Percentiles rank a stretch among this genome's conserved stretches.
Evolutionary conservation across 78 protist species (phyloP).

Genomic region (Protostelium mycophagum): DNA sequence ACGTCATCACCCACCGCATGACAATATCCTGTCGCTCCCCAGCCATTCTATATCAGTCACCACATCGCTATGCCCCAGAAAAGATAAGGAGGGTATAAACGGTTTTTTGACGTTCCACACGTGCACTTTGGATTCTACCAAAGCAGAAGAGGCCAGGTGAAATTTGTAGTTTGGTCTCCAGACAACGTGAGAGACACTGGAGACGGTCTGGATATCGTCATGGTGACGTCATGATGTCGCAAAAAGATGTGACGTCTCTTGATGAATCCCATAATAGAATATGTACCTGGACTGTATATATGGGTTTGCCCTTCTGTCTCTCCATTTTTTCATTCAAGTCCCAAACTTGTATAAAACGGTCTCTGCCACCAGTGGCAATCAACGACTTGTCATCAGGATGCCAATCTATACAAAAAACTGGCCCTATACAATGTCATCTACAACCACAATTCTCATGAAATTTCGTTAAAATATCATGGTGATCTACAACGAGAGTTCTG

Average conservation of each 20-base stretch:
- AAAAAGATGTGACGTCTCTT: not conserved
- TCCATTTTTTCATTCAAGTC: conserved; percentile 13
- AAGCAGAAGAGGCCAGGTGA: conserved; percentile 63
- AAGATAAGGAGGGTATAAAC: conserved; percentile 43
- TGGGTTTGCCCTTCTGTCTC: not conserved
- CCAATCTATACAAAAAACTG: conserved; percentile 63
- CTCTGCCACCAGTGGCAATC: conserved; percentile 66
- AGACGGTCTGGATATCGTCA: conserved; percentile 37
- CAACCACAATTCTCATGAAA: too few relatives aligned
- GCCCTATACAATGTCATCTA: too few relatives aligned
- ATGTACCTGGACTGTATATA: not conserved
- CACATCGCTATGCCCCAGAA: conserved; percentile 52
- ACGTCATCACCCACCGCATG: conserved; percentile 15
- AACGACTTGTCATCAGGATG: conserved; percentile 62
- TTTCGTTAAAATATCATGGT: too few relatives aligned
- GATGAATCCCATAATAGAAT: not conserved
- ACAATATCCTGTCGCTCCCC: conserved; percentile 2
- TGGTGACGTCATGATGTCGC: not conserved
- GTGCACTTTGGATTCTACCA: conserved; percentile 57
- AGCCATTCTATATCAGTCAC: conserved; percentile 53
- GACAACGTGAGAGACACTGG: conserved; percentile 49
- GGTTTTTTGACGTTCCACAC: conserved; percentile 64
- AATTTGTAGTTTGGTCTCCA: conserved; percentile 56
- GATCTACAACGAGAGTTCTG: too few relatives aligned
- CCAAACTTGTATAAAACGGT: conserved; percentile 48